These are phyloP conservation scores for Phaeotremella skinneri DNA, from an alignment of 768 basidiomycete genomes.

Conservation along the genomic window DNA sequence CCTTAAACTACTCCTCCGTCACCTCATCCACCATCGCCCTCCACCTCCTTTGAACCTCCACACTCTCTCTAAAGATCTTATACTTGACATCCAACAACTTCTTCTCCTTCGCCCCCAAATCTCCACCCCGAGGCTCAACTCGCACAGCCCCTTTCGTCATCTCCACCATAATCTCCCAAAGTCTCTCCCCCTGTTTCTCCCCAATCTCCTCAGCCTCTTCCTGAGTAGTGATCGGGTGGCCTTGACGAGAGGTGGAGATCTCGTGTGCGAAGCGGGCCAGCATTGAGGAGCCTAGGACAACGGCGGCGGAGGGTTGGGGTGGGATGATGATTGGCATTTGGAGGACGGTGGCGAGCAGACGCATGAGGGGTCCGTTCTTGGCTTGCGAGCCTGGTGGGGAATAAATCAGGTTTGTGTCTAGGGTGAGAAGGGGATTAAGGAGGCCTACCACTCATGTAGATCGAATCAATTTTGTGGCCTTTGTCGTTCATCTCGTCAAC, in stretches of 20 bases:
- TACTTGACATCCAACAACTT: conserved; percentile 86
- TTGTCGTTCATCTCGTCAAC: conserved; percentile 82
- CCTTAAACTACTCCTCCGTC: conserved; percentile 6
- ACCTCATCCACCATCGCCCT: conserved; percentile 67
- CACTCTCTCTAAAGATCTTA: conserved; percentile 81
- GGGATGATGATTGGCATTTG: conserved; percentile 79
- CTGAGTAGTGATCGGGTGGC: conserved; percentile 53
- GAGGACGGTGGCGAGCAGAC: conserved; percentile 82
- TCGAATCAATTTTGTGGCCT: conserved; percentile 75
- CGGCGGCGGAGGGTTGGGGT: conserved; percentile 69
- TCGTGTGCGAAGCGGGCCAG: conserved; percentile 82
- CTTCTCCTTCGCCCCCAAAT: conserved; percentile 66
- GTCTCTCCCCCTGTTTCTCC: conserved; percentile 60
- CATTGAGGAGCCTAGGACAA: conserved; percentile 92
- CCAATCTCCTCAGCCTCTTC: conserved; percentile 51
- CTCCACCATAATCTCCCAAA: conserved; percentile 95
- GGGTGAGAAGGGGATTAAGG: neutral
- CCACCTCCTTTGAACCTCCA: conserved; percentile 87
- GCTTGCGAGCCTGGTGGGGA: conserved; percentile 72
- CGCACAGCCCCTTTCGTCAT: conserved; percentile 85
- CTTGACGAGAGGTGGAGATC: conserved; percentile 47
- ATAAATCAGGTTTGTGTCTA: neutral
- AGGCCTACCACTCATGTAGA: conserved; percentile 71
- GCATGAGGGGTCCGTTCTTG: conserved; percentile 83
- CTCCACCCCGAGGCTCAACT: conserved; percentile 63